Percentiles rank a stretch among this genome's conserved stretches.
Conservation (phyloP, 768 basidiomycete species). For the Cyclocybe aegerita region DNA sequence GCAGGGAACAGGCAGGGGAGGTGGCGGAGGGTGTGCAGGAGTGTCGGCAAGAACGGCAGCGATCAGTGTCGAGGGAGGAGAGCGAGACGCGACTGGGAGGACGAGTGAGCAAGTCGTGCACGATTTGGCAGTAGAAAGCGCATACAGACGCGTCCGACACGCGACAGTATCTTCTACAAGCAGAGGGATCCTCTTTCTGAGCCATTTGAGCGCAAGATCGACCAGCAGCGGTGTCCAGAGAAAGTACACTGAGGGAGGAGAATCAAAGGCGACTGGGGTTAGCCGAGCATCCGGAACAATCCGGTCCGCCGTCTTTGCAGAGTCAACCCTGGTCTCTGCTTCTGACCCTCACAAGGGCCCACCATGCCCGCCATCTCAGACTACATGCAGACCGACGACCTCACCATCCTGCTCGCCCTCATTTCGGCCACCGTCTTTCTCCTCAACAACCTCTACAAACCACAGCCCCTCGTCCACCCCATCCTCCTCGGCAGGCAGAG, state of each 20-base stretch:
- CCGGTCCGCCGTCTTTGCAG: background rate
- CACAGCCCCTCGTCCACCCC: conserved; percentile 88
- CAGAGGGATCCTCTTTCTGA: too few relatives aligned
- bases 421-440: conserved; percentile 76
- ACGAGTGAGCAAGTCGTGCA: background rate
- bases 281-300: background rate
- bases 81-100: background rate
- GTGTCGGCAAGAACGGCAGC: conserved; percentile 12
- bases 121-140: too few relatives aligned
- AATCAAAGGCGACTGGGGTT: background rate
- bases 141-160: too few relatives aligned
- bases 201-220: too few relatives aligned
- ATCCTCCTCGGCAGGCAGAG: conserved; percentile 91
- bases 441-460: conserved; percentile 75
- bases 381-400: conserved; percentile 73
- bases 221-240: too few relatives aligned
- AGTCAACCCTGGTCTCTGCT: background rate
- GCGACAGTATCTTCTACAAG: too few relatives aligned
- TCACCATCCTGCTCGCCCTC: conserved; percentile 75
- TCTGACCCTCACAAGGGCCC: conserved; percentile 2
- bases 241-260: background rate
- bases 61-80: background rate
- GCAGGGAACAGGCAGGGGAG: background rate
- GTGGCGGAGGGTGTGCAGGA: background rate
- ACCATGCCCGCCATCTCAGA: conserved; percentile 46